Base-by-base conservation (phyloP, 257 asterid species). In the Catharanthus roseus region DNA sequence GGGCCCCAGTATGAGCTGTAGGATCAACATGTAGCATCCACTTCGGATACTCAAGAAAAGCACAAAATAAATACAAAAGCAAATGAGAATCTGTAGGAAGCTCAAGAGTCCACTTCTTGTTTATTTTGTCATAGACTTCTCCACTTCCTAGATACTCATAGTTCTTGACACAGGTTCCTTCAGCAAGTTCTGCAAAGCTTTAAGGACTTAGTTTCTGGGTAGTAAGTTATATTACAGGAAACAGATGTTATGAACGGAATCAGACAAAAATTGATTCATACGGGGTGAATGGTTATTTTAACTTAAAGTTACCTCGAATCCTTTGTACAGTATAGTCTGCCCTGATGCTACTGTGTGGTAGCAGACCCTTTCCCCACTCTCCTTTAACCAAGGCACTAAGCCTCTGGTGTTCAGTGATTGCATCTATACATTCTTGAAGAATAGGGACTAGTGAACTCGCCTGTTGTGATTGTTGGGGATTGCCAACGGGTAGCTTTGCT, bases 21-120 rank as follows among this genome's bases (percentile, higher is more conserved):
- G 99, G 96, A 85, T 93, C 99, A 57, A 86, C 92, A 77, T 93
- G 99, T 77, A 93, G 86, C 99, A 91, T 88, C 99, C 99, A 93
- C 67, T 87, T 91, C 3, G 97, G 99, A 78, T 87, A 81, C 82
- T 93, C 99, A 82, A 93, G 79, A 79, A 91, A 87, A 74, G 99
- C 97, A 78, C 96, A 93, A 75, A 93, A 93, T 67, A 93, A 84
- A 81, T 93, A 93, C 63, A 93, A 85, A 58, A 93, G 96, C 79
- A 91, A 77, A 77, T 89, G 96, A 67, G 97, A 91, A 84, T 93
- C 99, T 31, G 92, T 87, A 44, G 96, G 97, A 77, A 89, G 88
- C 74, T 87, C 95, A 36, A 74, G 81, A 67, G 81, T 85, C 97
- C 96, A 93, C 80, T 93, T 90, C 83, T 86, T 88, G 71, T 85